Evolutionary conservation across 441 rosid species (phyloP).

Genomic region (Aquilaria agallochum): DNA sequence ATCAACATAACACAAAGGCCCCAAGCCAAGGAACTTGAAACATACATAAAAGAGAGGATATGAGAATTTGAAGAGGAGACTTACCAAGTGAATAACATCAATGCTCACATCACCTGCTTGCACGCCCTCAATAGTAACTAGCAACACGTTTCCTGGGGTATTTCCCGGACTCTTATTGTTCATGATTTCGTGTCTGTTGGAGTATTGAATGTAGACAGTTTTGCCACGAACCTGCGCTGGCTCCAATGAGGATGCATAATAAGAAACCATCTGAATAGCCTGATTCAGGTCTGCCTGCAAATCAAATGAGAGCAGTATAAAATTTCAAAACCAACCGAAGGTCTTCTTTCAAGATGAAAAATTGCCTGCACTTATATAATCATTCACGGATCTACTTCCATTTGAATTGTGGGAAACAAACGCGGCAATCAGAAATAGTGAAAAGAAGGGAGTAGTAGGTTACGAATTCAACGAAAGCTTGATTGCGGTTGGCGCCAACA

Average conservation of each 20-base stretch:
- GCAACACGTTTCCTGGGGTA: constrained; percentile 93
- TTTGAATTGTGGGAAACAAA: too few relatives aligned
- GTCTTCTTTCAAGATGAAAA: not conserved
- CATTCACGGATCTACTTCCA: too few relatives aligned
- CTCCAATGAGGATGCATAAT: constrained; percentile 96
- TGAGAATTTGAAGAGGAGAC: constrained; percentile 14
- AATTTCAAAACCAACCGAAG: not conserved
- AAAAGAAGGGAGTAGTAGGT: constrained; percentile 8
- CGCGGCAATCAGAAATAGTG: constrained; percentile 1
- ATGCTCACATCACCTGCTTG: constrained; percentile 97
- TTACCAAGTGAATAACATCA: constrained; percentile 93
- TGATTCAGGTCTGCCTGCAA: constrained; percentile 87
- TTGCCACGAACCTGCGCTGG: constrained; percentile 99
- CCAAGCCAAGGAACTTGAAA: too few relatives aligned
- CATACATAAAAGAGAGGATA: too few relatives aligned
- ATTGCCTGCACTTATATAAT: too few relatives aligned
- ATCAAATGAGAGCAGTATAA: not conserved
- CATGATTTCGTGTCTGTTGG: constrained; percentile 94
- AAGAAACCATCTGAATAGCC: constrained; percentile 97
- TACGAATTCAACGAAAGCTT: constrained; percentile 96
- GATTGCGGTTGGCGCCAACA: constrained; percentile 96
- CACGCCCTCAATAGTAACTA: constrained; percentile 95
- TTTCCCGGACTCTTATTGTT: constrained; percentile 99
- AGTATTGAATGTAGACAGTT: constrained; percentile 93
- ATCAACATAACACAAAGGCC: not conserved